Base-by-base conservation (phyloP, 2,329 filamentous ascomycete species). In the Paecilomyces dactylethromorphus region DNA sequence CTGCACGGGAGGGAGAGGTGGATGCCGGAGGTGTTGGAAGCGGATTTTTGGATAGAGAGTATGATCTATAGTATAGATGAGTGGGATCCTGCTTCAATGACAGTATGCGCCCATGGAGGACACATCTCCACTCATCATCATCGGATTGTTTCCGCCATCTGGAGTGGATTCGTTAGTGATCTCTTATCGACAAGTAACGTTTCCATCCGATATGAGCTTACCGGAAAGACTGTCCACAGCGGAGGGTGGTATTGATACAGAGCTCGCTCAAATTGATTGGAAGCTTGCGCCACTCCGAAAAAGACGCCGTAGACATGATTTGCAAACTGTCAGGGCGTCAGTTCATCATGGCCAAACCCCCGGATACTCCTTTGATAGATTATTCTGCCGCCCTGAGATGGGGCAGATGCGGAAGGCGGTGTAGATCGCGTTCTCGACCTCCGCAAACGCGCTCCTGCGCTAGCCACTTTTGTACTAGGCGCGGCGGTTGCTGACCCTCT, bases 151-250 rank as follows among this genome's bases (percentile, higher is more conserved):
- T 92, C 62, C 88, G 88, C 94, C 94, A 99, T 79, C 93, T 87
- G 3, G 39, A 45, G 39, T 18, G 18, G 13, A 18, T n/a, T n/a
- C 39, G 39, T 45, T 45, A 45, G 39, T n/a, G 39, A 45, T 57
- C 39, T 32, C n/a, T 45, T 59, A 49, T 39, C 32, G 50, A 50
- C 13, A 49, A 50, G n/a, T 55, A 32, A 7, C 32, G 13, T 6
- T 10, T 29, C 31, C 24, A 33, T 24, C 12, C 24, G 22, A 54
- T 33, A 45, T 26, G 15, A 24, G 53, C 64, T 60, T 74, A 85
- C 84, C 85, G 78, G 66, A 99, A 99, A 0, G 93, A 96, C 74
- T 99, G 94, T 3, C 94, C 94, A 72, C 94, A 99, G 62, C 93
- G 87, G 33, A 99, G 79, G 0, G 92, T 96, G 0, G 93, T 99